Percentiles rank a stretch among this genome's conserved stretches.
Conservation (phyloP, 2,329 filamentous ascomycete species). For the Pseudofabraea citricarpa region DNA sequence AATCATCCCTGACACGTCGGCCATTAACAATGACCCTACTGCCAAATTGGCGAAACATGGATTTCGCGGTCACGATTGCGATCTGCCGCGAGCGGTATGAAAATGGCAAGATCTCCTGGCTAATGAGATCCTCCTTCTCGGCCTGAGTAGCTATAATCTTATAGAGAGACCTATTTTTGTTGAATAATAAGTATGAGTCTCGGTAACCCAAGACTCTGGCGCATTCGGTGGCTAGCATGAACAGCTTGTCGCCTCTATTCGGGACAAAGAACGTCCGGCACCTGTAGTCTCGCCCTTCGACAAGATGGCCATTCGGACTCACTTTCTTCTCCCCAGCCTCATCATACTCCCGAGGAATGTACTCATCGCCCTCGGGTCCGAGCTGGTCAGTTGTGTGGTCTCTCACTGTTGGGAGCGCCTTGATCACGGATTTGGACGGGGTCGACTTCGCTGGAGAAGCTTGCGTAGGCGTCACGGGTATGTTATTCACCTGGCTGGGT, state of each 20-base stretch:
- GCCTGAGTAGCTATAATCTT: slow-evolving; percentile 96
- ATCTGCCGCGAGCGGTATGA: slow-evolving; percentile 98
- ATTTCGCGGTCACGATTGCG: slow-evolving; percentile 92
- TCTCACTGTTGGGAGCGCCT: slow-evolving; percentile 89
- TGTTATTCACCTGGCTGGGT: slow-evolving; percentile 24
- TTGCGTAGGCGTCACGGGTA: slow-evolving; percentile 36
- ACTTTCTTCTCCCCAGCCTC: slow-evolving; percentile 95
- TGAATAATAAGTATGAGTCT: slow-evolving; percentile 97
- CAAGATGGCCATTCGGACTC: slow-evolving; percentile 72
- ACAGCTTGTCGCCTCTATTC: slow-evolving; percentile 85
- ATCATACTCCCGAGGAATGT: slow-evolving; percentile 88
- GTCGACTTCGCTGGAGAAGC: slow-evolving; percentile 70
- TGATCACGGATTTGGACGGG: slow-evolving; percentile 78
- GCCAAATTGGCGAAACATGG: slow-evolving; percentile 98
- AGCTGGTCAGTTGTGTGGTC: slow-evolving; percentile 98
- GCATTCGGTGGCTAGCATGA: slow-evolving; percentile 98
- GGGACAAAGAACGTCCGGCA: slow-evolving; percentile 93
- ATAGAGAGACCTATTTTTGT: slow-evolving; percentile 93
- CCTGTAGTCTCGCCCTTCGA: slow-evolving; percentile 81
- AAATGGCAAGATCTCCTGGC: slow-evolving; percentile 92
- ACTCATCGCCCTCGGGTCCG: slow-evolving; percentile 84
- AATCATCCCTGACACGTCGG: slow-evolving; percentile 89
- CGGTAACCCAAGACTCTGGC: slow-evolving; percentile 89
- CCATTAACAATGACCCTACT: slow-evolving; percentile 89
- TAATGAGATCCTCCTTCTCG: slow-evolving; percentile 94